These are phyloP conservation scores for Hypoxylon rickii DNA, from an alignment of 495 filamentous ascomycete genomes.

Conservation along the genomic window DNA sequence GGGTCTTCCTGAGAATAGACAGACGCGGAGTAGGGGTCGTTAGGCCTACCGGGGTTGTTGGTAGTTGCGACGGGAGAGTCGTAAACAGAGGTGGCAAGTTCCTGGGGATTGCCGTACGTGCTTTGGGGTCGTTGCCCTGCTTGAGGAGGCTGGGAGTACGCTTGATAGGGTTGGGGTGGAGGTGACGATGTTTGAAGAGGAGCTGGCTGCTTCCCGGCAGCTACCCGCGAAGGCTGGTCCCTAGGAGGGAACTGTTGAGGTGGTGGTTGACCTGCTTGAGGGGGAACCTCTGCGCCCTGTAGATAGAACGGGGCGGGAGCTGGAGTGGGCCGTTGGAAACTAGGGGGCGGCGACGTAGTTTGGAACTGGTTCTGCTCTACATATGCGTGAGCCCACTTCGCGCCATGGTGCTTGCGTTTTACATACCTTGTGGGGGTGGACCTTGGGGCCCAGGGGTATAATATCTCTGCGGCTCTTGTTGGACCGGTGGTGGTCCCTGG, in stretches of 20 bases:
- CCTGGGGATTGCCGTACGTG: constrained; percentile 78
- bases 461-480: constrained; percentile 69
- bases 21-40: constrained; percentile 61
- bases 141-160: constrained; percentile 51
- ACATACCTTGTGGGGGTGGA: constrained; percentile 44
- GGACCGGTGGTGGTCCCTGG: constrained; percentile 51
- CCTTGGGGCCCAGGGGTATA: constrained; percentile 63
- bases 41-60: constrained; percentile 47
- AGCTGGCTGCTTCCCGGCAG: constrained; percentile 49
- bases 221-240: constrained; percentile 50
- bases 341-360: constrained; percentile 52
- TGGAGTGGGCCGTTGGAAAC: constrained; percentile 48
- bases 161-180: constrained; percentile 42
- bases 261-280: constrained; percentile 37
- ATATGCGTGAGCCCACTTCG: constrained; percentile 36
- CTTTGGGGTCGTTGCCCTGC: constrained; percentile 65
- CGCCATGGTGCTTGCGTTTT: constrained; percentile 8
- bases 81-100: constrained; percentile 82
- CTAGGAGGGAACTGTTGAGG: constrained; percentile 44
- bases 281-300: constrained; percentile 50
- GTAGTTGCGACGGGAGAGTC: constrained; percentile 74
- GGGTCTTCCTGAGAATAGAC: constrained; percentile 64
- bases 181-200: constrained; percentile 54
- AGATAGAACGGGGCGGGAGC: constrained; percentile 52
- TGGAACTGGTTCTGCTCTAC: constrained; percentile 48